Percentiles rank a stretch among this genome's conserved stretches.
Conservation (phyloP, 2,329 filamentous ascomycete genomes). For the Phyllosticta capitalensis region DNA sequence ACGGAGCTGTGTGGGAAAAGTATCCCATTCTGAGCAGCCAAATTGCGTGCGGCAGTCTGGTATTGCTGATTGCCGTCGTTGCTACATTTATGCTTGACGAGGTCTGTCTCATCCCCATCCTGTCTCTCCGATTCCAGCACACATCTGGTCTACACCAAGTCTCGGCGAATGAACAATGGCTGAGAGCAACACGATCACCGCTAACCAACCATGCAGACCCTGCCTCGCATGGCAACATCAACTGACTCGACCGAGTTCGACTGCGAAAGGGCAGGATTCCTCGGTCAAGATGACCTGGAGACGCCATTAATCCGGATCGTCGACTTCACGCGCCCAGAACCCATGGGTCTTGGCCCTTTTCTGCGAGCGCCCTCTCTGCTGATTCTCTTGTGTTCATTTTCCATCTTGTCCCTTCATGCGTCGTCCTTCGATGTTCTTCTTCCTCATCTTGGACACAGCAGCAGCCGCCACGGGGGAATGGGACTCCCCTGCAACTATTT, state of each 20-base stretch:
- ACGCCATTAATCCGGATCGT: conserved; percentile 27
- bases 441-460: conserved; percentile 38
- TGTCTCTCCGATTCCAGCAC: too few relatives aligned
- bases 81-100: conserved; percentile 34
- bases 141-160: too few relatives aligned
- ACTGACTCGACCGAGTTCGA: conserved; percentile 21
- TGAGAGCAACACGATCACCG: background rate
- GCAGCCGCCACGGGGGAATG: conserved; percentile 35
- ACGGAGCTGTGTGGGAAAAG: conserved; percentile 32
- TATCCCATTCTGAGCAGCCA: conserved; percentile 37
- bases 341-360: conserved; percentile 36
- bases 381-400: conserved; percentile 40
- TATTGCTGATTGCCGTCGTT: conserved; percentile 32
- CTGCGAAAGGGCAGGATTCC: conserved; percentile 39
- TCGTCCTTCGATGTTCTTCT: conserved; percentile 43
- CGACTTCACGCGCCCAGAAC: conserved; percentile 27
- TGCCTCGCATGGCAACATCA: conserved; percentile 14
- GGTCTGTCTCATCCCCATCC: conserved; percentile 16
- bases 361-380: conserved; percentile 37
- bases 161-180: too few relatives aligned
- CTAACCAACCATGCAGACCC: conserved; percentile 15
- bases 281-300: conserved; percentile 29
- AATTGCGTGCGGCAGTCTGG: conserved; percentile 33
- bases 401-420: conserved; percentile 47
- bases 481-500: conserved; percentile 38